Evolutionary conservation across 805 yeast genomes (phyloP), one percentile per base, ranked within the genome.

Genomic region (Kuraishia hungarica): DNA sequence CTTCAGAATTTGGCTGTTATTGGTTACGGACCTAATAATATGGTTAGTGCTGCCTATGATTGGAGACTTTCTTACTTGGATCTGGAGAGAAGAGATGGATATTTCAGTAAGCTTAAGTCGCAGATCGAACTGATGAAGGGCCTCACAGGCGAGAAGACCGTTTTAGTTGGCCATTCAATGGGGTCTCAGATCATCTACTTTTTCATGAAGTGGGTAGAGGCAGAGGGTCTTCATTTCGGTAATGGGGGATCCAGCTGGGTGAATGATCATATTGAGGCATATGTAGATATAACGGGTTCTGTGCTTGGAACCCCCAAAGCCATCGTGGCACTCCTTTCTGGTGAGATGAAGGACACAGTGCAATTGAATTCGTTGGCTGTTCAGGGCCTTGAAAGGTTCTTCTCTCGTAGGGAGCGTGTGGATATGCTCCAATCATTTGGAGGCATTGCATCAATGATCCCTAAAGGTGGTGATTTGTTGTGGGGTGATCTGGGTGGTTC

Each of bases 331-430:
- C 73, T 94, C 57, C 69, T 94, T n/a, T 89, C 97, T 17, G 99
- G 99, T 17, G 99, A 94, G 71, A 94, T 94, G 98, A 89, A 85
- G 68, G 99, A 94, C 68, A 94, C 99, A 0, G 96, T 96, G 29
- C 97, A 93, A 64, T 75, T 94, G 67, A 94, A 94, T 67, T 86
- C 94, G 2, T 71, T 93, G 58, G 99, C 98, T 0, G 90, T 93
- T 60, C 90, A 89, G 64, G 99, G 97, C 1, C 77, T 94, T 55
- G 99, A 94, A 66, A 90, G 89, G 71, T 94, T 94, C 70, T 91
- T 94, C 69, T 86, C 94, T 53, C 80, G 96, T 66, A 80, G 82
- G 58, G 99, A 93, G 71, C 80, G 99, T 61, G 82, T 90, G 6
- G 96, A 89, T 58, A 77, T 94, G 87, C 67, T 91, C 52, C 78